Conservation (phyloP, 257 asterid species). For the Solanum pimpinellifolium region DNA sequence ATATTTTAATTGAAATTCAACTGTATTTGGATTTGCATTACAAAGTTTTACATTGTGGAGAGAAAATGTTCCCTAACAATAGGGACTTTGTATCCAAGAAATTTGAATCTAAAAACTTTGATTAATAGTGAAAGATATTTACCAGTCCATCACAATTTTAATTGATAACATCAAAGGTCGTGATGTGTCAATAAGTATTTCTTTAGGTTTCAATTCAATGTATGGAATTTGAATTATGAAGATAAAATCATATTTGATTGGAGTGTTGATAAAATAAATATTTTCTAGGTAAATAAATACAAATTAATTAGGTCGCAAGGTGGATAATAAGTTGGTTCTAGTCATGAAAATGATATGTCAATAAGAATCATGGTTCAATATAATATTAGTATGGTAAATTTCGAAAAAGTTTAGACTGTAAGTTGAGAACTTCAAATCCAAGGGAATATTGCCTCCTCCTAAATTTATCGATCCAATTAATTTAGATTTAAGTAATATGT, state of each 20-base stretch:
- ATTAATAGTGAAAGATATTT: no score
- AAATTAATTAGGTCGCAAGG: not conserved
- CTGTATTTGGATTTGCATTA: not conserved
- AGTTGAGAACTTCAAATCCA: not conserved
- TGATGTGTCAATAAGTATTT: not conserved
- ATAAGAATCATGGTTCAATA: not conserved
- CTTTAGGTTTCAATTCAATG: not conserved
- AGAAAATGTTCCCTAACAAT: no score
- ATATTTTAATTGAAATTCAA: no score
- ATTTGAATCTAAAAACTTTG: not conserved
- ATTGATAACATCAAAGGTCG: no score
- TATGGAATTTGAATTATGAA: not conserved
- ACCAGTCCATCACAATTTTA: no score
- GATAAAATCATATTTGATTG: not conserved
- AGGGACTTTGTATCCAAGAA: rapidly evolving
- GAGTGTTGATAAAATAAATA: not conserved
- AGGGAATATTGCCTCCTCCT: not conserved
- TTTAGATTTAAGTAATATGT: not conserved
- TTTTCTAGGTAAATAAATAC: not conserved
- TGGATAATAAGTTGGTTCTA: not conserved
- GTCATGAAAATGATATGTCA: not conserved
- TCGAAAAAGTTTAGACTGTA: not conserved
- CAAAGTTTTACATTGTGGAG: not conserved
- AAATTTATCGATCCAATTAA: not conserved
- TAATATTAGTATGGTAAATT: not conserved